Percentiles rank a stretch among this genome's conserved stretches.
Conservation (phyloP, 2,329 filamentous ascomycete species). For the Ophiostoma pallidulum region DNA sequence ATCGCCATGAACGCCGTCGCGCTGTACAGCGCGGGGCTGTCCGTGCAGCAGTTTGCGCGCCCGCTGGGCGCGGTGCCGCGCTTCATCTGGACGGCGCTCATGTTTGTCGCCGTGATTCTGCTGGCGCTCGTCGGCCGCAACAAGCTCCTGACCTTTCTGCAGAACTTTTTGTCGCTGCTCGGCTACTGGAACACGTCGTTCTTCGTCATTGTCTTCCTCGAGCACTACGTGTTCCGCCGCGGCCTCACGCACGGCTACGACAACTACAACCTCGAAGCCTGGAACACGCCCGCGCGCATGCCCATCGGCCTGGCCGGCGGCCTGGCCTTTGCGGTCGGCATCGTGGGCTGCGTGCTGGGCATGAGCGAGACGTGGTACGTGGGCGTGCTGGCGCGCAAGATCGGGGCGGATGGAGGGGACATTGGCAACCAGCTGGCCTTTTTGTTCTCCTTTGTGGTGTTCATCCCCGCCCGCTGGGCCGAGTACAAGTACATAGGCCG, state of each 20-base stretch:
- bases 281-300: constrained; percentile 34
- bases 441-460: constrained; percentile 37
- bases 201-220: constrained; percentile 37
- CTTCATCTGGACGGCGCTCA: constrained; percentile 37
- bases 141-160: constrained; percentile 33
- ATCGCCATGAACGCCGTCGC: constrained; percentile 38
- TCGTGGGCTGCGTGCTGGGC: constrained; percentile 43
- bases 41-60: constrained; percentile 32
- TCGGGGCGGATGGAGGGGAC: constrained; percentile 37
- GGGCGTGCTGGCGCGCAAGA: constrained; percentile 34
- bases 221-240: constrained; percentile 39
- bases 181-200: constrained; percentile 43
- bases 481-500: constrained; percentile 38
- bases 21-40: constrained; percentile 31
- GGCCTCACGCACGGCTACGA: constrained; percentile 23
- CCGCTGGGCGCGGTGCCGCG: constrained; percentile 35
- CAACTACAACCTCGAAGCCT: constrained; percentile 40
- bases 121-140: constrained; percentile 35
- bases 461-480: constrained; percentile 36
- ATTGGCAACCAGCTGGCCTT: constrained; percentile 44
- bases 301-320: constrained; percentile 35
- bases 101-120: constrained; percentile 35
- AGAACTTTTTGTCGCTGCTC: constrained; percentile 38
- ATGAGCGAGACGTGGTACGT: constrained; percentile 51
- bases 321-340: constrained; percentile 34